phyloP scores from a whole-genome alignment of 2,329 filamentous ascomycete genomes.

The Aspergillus uvarum region DNA sequence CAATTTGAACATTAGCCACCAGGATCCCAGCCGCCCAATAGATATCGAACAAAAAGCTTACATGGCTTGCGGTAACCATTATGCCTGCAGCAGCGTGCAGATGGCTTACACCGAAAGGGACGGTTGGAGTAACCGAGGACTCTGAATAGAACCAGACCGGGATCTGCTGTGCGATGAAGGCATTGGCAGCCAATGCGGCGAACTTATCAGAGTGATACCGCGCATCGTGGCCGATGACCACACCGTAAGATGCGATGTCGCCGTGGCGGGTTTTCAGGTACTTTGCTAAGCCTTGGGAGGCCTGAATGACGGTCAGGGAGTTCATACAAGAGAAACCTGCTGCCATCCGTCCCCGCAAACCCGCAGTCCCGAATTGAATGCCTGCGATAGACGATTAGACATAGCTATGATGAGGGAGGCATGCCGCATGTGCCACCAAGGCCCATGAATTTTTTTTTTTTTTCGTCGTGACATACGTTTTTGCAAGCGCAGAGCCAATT shows the following conservation, averaged over 20 bases:
- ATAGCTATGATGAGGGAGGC: neutral
- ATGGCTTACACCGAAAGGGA: constrained; percentile 59
- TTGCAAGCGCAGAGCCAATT: constrained; percentile 55
- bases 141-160: constrained; percentile 60
- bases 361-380: constrained; percentile 63
- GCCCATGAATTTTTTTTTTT: no score
- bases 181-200: constrained; percentile 59
- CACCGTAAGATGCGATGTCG: constrained; percentile 45
- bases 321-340: constrained; percentile 65
- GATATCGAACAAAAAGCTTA: constrained; percentile 24
- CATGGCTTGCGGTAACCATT: constrained; percentile 66
- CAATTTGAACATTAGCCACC: neutral
- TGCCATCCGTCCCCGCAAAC: constrained; percentile 64
- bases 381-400: constrained; percentile 28
- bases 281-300: constrained; percentile 64
- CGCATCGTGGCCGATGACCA: constrained; percentile 64
- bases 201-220: constrained; percentile 63
- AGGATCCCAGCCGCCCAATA: neutral
- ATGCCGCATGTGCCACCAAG: neutral
- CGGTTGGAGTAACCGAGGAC: constrained; percentile 59
- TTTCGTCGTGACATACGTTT: constrained; percentile 40
- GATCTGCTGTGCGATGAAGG: constrained; percentile 59
- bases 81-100: constrained; percentile 58
- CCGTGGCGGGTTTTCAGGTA: constrained; percentile 53
- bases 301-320: constrained; percentile 60